These are phyloP conservation scores for Vitis hybrid DNA, from an alignment of 177 flowering plant genomes.

Conservation along the genomic window DNA sequence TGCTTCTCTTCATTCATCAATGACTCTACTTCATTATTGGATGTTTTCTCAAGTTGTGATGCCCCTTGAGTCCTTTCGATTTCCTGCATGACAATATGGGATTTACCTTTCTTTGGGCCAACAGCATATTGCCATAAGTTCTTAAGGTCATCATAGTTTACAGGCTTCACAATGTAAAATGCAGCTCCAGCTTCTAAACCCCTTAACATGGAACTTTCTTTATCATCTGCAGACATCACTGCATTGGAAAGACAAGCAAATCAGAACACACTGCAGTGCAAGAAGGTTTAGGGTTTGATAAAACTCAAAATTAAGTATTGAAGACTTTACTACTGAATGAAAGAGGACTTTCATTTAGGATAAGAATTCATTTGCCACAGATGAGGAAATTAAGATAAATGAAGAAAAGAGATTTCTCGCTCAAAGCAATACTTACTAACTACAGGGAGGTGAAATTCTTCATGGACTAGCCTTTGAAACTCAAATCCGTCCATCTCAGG, in stretches of 20 bases:
- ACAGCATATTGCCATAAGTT: conserved; percentile 52
- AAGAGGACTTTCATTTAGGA: no score
- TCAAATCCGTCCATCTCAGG: conserved; percentile 62
- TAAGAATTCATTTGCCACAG: no score
- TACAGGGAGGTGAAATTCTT: conserved; percentile 59
- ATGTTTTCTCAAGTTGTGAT: background rate
- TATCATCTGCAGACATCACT: conserved; percentile 71
- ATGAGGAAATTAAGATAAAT: no score
- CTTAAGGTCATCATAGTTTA: conserved; percentile 28
- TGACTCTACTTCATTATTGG: conserved; percentile 6
- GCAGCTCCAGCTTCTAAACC: conserved; percentile 52
- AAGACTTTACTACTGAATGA: no score
- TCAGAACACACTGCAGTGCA: no score
- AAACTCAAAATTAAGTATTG: no score
- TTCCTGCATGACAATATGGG: conserved; percentile 5
- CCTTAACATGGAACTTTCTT: conserved; percentile 21
- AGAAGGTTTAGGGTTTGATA: no score
- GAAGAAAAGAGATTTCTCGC: no score
- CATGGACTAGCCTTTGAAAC: conserved; percentile 25
- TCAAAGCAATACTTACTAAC: conserved; percentile 40
- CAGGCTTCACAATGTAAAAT: conserved; percentile 52
- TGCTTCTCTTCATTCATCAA: conserved; percentile 19
- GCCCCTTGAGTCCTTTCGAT: background rate
- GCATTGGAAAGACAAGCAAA: conserved; percentile 1
- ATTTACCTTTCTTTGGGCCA: conserved; percentile 19